Conservation (phyloP, 2,329 filamentous ascomycete species). For the Knoxdaviesia proteae region DNA sequence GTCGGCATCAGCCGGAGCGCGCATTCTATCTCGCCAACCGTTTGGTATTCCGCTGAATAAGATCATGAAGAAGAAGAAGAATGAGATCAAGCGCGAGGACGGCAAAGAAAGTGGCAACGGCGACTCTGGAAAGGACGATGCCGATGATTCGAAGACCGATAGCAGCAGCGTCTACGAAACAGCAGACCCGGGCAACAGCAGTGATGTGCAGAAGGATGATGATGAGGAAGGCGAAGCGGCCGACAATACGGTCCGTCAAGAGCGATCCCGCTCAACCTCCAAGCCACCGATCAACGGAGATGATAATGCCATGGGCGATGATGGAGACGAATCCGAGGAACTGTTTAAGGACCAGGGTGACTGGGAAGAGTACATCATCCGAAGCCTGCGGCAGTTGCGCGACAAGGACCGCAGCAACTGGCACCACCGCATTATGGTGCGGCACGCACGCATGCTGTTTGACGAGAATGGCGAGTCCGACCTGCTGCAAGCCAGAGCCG, state of each 20-base stretch:
- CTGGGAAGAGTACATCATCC: slow-evolving; percentile 34
- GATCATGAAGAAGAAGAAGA: too few species aligned
- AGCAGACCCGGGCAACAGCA: not conserved
- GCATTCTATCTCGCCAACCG: slow-evolving; percentile 34
- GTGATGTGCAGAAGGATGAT: not conserved
- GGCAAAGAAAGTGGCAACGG: not conserved
- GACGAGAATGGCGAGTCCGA: slow-evolving; percentile 22
- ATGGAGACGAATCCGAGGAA: slow-evolving; percentile 16
- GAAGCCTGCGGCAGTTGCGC: slow-evolving; percentile 26
- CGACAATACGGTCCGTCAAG: not conserved
- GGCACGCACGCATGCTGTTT: slow-evolving; percentile 40
- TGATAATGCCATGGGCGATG: not conserved
- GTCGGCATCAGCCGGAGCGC: slow-evolving; percentile 23
- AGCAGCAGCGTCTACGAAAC: not conserved
- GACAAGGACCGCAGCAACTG: slow-evolving; percentile 81
- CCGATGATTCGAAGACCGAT: slow-evolving; percentile 14
- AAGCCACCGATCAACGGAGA: too few species aligned
- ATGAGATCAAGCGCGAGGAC: too few species aligned
- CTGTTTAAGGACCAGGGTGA: slow-evolving; percentile 28
- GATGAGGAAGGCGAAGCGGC: slow-evolving; percentile 1
- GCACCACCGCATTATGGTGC: slow-evolving; percentile 79
- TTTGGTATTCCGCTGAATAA: slow-evolving; percentile 17
- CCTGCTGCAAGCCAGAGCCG: slow-evolving; percentile 49
- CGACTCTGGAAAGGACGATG: slow-evolving; percentile 17
- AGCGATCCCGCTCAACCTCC: too few species aligned